Base-by-base conservation (phyloP, 176 grass and related monocot species). In the Oropetium thomaeum region DNA sequence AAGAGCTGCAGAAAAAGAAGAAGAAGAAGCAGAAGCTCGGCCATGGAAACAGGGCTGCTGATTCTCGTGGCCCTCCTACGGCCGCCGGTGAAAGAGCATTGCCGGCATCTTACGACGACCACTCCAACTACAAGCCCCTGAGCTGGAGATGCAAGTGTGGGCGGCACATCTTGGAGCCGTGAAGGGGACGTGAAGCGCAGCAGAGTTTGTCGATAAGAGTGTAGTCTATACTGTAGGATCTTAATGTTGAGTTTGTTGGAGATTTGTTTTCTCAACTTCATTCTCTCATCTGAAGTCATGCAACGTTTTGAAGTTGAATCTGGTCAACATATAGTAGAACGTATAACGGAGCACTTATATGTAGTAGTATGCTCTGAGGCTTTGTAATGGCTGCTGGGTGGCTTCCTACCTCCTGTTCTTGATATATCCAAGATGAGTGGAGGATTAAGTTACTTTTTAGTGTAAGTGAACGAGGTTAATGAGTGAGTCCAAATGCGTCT, bases 91-190 rank as follows among this genome's bases (percentile, higher is more conserved):
- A 58, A 11, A 82, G 73, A 9, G 8, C 69, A 23, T 47, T 69
- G 44, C 86, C 80, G 13, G 35, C 55, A 9, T 88, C 86, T 37
- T 88, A 89, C 41, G 33, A 89, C 4, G 82, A 85, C 82, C 81
- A 81, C 79, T 88, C 89, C 82, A 92, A 92, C 78, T 92, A 92
- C 82, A 92, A 88, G 82, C 86, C 89, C 0, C 58, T 92, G 70
- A 83, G 82, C 73, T 92, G 86, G 89, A 83, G 86, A 62, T 92
- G 89, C 89, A 92, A 86, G 79, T 92, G 89, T 12, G 79, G 89
- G 34, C 42, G 61, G 22, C 43, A 72, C 19, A 88, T 92, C 33
- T 39, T 83, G 52, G 82, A 79, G 67, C 85, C 89, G 1, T 88
- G 79, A 80, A 10, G 20, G 5, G 19, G 13, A 17, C 29, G 0